Base-by-base conservation (phyloP, 2,329 filamentous ascomycete genomes). In the Shiraia sp. region DNA sequence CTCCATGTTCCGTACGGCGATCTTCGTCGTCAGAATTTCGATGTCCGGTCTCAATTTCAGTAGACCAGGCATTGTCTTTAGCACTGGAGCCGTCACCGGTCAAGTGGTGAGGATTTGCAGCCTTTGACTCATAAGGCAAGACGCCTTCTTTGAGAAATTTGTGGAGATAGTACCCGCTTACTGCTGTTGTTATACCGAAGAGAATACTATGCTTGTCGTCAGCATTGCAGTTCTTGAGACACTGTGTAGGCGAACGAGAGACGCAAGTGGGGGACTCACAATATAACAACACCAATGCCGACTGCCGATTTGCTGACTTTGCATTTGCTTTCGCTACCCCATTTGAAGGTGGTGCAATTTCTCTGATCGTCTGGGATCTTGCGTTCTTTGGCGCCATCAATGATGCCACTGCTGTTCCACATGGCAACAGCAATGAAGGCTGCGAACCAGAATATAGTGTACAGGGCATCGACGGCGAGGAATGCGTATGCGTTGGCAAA, bases 401-500 rank as follows among this genome's bases (percentile, higher is more conserved):
- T 69, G 49, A 81, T 78, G 6, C 79, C 80, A n/a, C 72, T 54
- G 4, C 72, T 69, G 19, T 82, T 79, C 66, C 80, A 85, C 10
- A 74, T 71, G 10, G 79, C 79, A 4, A 83, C 72, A 27, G 75
- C 72, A 10, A 80, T 71, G 71, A 80, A 81, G 4, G 80, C 80
- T 4, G 74, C 72, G 56, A 83, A 79, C 81, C 81, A 85, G 27
- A 84, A 61, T 8, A 83, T 59, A 53, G 61, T 55, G 38, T 56
- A 81, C 16, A 82, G 55, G 10, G 72, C 63, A 53, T 85, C 81
- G 42, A 84, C 61, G 2, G 72, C 68, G 7, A 78, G 76, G 57
- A 82, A 82, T 37, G 79, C 80, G 57, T 82, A 83, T 26, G 79
- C 76, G 53, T 82, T 82, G 42, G 78, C 77, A 56, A 84, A 81